Evolutionary conservation across 441 rosid species (phyloP), one percentile per base, ranked within the genome.

Genomic region (Daphne laureola): DNA sequence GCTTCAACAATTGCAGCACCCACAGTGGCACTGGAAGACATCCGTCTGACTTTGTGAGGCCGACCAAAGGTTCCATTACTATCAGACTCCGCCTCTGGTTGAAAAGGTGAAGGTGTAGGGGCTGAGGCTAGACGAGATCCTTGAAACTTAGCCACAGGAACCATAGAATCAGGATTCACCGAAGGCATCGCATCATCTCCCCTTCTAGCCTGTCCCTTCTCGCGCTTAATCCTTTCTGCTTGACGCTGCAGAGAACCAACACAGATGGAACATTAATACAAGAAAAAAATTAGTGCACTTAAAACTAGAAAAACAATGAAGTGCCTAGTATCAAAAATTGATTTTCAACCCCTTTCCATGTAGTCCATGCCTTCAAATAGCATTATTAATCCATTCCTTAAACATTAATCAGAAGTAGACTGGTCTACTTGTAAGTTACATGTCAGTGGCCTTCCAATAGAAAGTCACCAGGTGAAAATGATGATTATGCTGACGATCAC

Each of bases 91-190:
- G 53, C 58, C 26, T 46, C 57, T n/a, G 62, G 66, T 79, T 78
- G 84, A 73, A 63, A 93, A 40, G 97, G 99, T 36, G 97, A 79
- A 55, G 91, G 86, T 23, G 74, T 44, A 65, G 89, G 86, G 57
- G 82, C 95, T 23, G 99, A 82, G 54, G 99, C 93, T 63, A 93
- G 99, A 55, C 97, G 84, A 62, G 96, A 87, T 64, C 97, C 95
- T 51, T 59, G 86, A 72, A 72, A 84, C 62, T 73, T 77, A 68
- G 86, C 38, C 71, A 94, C 90, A 14, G 97, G 82, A 72, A 90
- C 97, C 69, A 94, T 73, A 63, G 77, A 64, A 17, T 82, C 78
- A 52, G 83, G 80, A 64, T 71, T 75, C 65, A 55, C 66, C 67
- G 58, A 69, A 47, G 84, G 90, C 49, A 72, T 77, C 0, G 65